Evolutionary conservation across 2,329 filamentous ascomycete genomes (phyloP).

Genomic region (Pseudogymnoascus sp.): DNA sequence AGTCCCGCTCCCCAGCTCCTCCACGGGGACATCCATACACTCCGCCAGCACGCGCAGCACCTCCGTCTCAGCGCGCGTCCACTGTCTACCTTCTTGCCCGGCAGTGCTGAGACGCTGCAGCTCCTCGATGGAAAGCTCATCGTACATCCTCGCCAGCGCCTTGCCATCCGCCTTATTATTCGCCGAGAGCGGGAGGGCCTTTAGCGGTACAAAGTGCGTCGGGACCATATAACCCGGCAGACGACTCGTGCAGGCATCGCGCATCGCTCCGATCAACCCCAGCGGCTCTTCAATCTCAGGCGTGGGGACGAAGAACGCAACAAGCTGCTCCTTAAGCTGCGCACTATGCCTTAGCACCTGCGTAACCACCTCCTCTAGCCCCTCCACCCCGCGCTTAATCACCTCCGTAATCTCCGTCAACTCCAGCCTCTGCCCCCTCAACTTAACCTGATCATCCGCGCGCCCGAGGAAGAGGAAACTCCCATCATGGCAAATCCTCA

Average conservation of each 20-base stretch:
- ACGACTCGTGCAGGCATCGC: slow-evolving; percentile 56
- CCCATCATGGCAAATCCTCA: slow-evolving; percentile 69
- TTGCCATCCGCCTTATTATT: slow-evolving; percentile 87
- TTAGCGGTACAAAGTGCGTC: slow-evolving; percentile 67
- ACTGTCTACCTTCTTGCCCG: slow-evolving; percentile 23
- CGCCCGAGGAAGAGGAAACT: slow-evolving; percentile 84
- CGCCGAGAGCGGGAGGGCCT: slow-evolving; percentile 67
- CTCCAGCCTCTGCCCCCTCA: slow-evolving; percentile 81
- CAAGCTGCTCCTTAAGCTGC: slow-evolving; percentile 72
- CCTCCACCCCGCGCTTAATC: slow-evolving; percentile 54
- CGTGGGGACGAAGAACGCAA: slow-evolving; percentile 59
- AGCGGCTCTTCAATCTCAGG: background rate
- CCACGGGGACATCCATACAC: slow-evolving; percentile 28
- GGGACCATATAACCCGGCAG: slow-evolving; percentile 88
- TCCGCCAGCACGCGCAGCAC: slow-evolving; percentile 48
- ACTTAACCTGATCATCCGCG: slow-evolving; percentile 85
- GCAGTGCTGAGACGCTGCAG: slow-evolving; percentile 48
- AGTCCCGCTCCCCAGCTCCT: slow-evolving; percentile 40
- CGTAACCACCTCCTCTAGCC: slow-evolving; percentile 62
- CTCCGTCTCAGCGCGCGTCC: slow-evolving; percentile 33
- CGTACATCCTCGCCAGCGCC: slow-evolving; percentile 58
- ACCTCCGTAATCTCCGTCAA: slow-evolving; percentile 85
- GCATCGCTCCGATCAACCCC: slow-evolving; percentile 39
- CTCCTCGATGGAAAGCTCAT: slow-evolving; percentile 46
- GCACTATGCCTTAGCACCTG: slow-evolving; percentile 64